Percentiles rank a stretch among this genome's conserved stretches.
Evolutionary conservation across 2,329 filamentous ascomycete species (phyloP).

Genomic region (Stemphylium vesicarium): DNA sequence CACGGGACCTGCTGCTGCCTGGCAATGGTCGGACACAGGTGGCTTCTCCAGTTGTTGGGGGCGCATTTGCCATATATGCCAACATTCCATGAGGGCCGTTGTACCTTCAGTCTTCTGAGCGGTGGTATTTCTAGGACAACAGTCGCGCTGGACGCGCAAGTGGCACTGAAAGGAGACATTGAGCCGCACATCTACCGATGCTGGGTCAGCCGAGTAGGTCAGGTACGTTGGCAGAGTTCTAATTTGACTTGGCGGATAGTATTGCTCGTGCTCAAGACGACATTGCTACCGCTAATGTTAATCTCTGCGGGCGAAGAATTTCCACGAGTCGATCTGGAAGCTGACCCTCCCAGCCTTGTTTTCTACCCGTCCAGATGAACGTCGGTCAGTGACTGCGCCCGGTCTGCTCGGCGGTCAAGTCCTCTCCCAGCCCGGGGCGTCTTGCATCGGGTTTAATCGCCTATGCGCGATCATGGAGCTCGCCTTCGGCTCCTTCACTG

Average conservation of each 20-base stretch:
- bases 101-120: background rate
- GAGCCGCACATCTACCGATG: background rate
- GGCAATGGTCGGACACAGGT: no score
- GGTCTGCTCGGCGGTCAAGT: background rate
- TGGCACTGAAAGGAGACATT: background rate
- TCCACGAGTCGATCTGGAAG: slow-evolving; percentile 7
- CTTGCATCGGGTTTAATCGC: background rate
- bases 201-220: background rate
- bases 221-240: background rate
- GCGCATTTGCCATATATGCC: no score
- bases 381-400: background rate
- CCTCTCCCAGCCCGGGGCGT: background rate
- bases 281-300: background rate
- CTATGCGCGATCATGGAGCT: background rate
- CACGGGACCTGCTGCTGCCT: no score
- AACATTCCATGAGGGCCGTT: no score
- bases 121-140: background rate
- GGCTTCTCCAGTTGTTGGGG: no score
- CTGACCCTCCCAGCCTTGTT: background rate
- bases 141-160: background rate
- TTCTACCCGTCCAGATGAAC: background rate
- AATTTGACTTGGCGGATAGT: slow-evolving; percentile 1
- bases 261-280: background rate
- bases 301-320: slow-evolving; percentile 7
- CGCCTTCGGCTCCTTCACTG: background rate